Evolutionary conservation across 78 protist species (phyloP).

Genomic region (Dictyostelium intermedium): DNA sequence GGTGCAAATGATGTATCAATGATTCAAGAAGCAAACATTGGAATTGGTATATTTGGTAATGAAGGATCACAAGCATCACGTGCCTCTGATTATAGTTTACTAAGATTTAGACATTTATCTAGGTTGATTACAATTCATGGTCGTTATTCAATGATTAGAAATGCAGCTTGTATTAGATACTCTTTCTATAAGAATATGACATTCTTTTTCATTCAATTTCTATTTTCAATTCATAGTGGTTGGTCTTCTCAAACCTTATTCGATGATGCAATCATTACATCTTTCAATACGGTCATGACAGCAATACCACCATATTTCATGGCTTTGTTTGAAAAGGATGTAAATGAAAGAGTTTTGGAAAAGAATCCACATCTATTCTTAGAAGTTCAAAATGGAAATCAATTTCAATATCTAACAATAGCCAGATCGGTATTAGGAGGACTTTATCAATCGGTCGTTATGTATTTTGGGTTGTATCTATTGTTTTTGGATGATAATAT

Average conservation of each 20-base stretch:
- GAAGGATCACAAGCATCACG: constrained; percentile 96
- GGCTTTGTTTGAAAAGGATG: constrained; percentile 64
- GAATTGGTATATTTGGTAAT: constrained; percentile 91
- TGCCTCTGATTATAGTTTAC: constrained; percentile 91
- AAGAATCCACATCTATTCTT: constrained; percentile 36
- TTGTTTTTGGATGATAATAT: not conserved
- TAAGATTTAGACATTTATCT: constrained; percentile 70
- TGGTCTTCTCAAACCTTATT: constrained; percentile 84
- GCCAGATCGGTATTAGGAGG: constrained; percentile 8
- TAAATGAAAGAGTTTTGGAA: constrained; percentile 15
- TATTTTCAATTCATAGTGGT: constrained; percentile 62
- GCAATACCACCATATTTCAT: constrained; percentile 77
- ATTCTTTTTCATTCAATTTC: constrained; percentile 69
- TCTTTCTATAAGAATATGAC: constrained; percentile 90
- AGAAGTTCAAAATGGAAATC: constrained; percentile 25
- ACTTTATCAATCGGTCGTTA: constrained; percentile 50
- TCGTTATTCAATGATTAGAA: constrained; percentile 83
- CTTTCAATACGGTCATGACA: constrained; percentile 87
- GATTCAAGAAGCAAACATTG: constrained; percentile 88
- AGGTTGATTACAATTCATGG: constrained; percentile 93
- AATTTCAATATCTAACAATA: constrained; percentile 22
- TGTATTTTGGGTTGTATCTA: constrained; percentile 4
- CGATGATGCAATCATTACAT: constrained; percentile 72
- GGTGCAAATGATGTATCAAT: constrained; percentile 96
- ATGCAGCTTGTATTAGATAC: constrained; percentile 77